Evolutionary conservation across 805 yeast genomes (phyloP).

Genomic region (Yamadazyma laniorum): DNA sequence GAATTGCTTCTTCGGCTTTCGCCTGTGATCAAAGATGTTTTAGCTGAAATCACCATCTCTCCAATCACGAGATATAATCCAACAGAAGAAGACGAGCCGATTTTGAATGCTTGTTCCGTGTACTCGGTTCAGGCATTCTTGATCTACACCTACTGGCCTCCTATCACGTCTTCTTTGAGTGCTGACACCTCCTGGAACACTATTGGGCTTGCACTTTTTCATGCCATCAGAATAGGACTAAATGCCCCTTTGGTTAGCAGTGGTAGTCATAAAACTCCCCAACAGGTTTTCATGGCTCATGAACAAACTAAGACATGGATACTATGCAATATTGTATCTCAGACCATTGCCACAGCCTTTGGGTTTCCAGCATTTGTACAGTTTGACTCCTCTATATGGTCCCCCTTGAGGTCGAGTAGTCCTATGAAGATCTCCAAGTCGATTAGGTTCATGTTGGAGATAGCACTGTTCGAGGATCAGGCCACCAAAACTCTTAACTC

Average conservation of each 20-base stretch:
- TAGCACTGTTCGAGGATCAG: slow-evolving; percentile 84
- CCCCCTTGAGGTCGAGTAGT: slow-evolving; percentile 50
- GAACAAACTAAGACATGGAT: slow-evolving; percentile 93
- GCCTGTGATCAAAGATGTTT: slow-evolving; percentile 66
- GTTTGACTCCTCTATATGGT: slow-evolving; percentile 68
- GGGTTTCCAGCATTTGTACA: slow-evolving; percentile 94
- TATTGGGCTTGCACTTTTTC: slow-evolving; percentile 87
- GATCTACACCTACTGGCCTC: slow-evolving; percentile 92
- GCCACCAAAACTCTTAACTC: slow-evolving; percentile 74
- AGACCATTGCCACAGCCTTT: slow-evolving; percentile 84
- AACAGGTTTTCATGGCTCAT: slow-evolving; percentile 47
- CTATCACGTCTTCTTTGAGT: slow-evolving; percentile 86
- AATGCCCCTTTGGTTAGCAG: slow-evolving; percentile 51
- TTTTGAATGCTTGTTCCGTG: slow-evolving; percentile 84
- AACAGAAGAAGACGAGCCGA: slow-evolving; percentile 74
- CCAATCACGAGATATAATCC: slow-evolving; percentile 87
- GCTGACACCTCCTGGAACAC: slow-evolving; percentile 97
- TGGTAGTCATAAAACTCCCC: slow-evolving; percentile 37
- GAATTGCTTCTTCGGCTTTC: slow-evolving; percentile 59
- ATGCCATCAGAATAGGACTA: slow-evolving; percentile 87
- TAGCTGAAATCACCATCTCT: slow-evolving; percentile 85
- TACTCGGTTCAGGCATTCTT: slow-evolving; percentile 92
- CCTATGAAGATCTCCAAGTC: slow-evolving; percentile 48
- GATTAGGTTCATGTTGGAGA: slow-evolving; percentile 75
- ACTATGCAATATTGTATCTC: slow-evolving; percentile 87